phyloP scores from a whole-genome alignment of 192 early-diverging fungal genomes.

The Backusella tuberculispora region DNA sequence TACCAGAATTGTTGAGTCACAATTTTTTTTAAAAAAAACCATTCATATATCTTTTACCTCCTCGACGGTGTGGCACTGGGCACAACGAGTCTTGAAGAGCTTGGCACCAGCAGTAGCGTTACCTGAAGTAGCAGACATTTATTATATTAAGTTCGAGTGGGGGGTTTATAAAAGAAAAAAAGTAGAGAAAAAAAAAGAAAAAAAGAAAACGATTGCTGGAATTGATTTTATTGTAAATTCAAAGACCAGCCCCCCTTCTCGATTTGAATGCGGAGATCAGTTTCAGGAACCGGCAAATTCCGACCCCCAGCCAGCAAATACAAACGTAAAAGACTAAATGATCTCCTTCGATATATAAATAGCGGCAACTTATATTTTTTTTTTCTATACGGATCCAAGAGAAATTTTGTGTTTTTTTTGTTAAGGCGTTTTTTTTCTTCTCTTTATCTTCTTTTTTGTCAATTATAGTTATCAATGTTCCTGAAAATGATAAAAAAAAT shows the following conservation, averaged over 20 bases:
- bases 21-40: no score
- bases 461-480: no score
- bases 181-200: neutral
- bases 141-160: constrained; percentile 3
- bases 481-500: no score
- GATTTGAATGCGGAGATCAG: constrained; percentile 5
- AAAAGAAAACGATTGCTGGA: neutral
- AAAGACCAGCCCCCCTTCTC: constrained; percentile 10
- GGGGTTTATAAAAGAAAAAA: neutral
- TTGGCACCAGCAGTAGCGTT: constrained; percentile 47
- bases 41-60: constrained; percentile 29
- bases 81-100: constrained; percentile 97
- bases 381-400: no score
- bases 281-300: constrained; percentile 12
- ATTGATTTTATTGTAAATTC: neutral
- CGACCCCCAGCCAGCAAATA: neutral
- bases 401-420: no score
- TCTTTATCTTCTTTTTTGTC: no score
- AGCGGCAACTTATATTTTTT: no score
- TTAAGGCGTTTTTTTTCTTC: no score
- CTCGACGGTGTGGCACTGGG: constrained; percentile 97
- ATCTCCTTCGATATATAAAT: neutral
- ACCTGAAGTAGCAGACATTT: constrained; percentile 29
- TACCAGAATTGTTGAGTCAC: neutral
- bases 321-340: neutral